These are phyloP conservation scores for Coccinonectria pachysandricola DNA, from an alignment of 2,329 filamentous ascomycete species.

Conservation along the genomic window DNA sequence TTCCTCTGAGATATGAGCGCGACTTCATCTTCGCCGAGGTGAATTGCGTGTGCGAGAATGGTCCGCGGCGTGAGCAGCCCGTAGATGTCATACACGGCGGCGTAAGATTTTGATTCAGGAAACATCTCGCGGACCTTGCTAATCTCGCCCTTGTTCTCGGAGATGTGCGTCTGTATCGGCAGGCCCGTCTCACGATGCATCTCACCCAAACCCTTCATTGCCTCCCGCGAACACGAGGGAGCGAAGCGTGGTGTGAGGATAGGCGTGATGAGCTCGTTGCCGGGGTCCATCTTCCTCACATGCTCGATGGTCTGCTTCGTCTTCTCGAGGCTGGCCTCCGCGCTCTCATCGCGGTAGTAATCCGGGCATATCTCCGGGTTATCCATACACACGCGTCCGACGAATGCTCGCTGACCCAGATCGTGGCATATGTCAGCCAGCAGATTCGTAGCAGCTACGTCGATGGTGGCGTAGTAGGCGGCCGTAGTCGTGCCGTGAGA, in stretches of 20 bases:
- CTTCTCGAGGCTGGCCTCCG: constrained; percentile 43
- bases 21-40: constrained; percentile 60
- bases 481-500: constrained; percentile 88
- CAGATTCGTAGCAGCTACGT: constrained; percentile 81
- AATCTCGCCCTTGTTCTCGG: constrained; percentile 70
- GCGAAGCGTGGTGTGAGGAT: constrained; percentile 71
- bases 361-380: constrained; percentile 51
- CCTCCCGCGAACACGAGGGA: constrained; percentile 47
- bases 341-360: constrained; percentile 68
- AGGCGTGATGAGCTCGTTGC: constrained; percentile 55
- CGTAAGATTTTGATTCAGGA: constrained; percentile 53
- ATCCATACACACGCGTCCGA: constrained; percentile 96
- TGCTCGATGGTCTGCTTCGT: constrained; percentile 54
- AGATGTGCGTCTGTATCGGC: constrained; percentile 80
- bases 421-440: constrained; percentile 74
- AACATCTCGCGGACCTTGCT: constrained; percentile 61
- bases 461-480: constrained; percentile 87
- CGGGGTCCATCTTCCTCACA: constrained; percentile 57
- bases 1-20: constrained; percentile 48
- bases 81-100: constrained; percentile 66
- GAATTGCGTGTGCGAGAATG: constrained; percentile 77
- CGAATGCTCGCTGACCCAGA: constrained; percentile 76
- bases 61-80: constrained; percentile 62
- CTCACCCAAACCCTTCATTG: constrained; percentile 53
- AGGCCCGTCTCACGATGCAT: constrained; percentile 53